A percentile compares a stretch with the other conserved stretches of the same genome.
Conservation (phyloP, 2,329 filamentous ascomycete species). For the Lecanicillium sp. region DNA sequence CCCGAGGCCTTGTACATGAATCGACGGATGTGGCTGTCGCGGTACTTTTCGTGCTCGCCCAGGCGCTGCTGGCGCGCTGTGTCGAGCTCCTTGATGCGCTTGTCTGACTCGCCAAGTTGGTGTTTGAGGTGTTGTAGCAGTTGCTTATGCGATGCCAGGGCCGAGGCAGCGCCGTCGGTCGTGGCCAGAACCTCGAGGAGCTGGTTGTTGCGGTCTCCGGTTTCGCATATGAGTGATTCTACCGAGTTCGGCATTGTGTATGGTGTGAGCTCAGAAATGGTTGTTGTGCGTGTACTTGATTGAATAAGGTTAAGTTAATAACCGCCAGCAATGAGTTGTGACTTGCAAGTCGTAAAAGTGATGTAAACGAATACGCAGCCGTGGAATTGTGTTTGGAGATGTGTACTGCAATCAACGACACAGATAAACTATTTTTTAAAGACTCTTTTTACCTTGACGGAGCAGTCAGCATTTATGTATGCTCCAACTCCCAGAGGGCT, state of each 20-base stretch:
- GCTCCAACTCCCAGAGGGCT: too few relatives aligned
- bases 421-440: too few relatives aligned
- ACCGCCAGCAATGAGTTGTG: too few relatives aligned
- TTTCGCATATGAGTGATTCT: slow-evolving; percentile 32
- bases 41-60: slow-evolving; percentile 46
- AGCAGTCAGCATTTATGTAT: too few relatives aligned
- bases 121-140: slow-evolving; percentile 40
- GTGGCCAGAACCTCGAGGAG: slow-evolving; percentile 41
- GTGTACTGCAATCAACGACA: too few relatives aligned
- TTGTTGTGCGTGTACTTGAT: too few relatives aligned
- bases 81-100: slow-evolving; percentile 34
- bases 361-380: too few relatives aligned
- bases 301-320: too few relatives aligned
- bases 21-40: slow-evolving; percentile 45
- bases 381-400: too few relatives aligned
- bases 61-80: slow-evolving; percentile 39
- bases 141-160: slow-evolving; percentile 38
- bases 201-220: slow-evolving; percentile 34
- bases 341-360: too few relatives aligned
- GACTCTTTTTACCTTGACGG: too few relatives aligned
- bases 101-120: slow-evolving; percentile 31
- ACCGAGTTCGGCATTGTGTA: slow-evolving; percentile 23
- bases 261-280: background rate
- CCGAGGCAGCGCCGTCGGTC: slow-evolving; percentile 42
- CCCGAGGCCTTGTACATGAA: slow-evolving; percentile 46